Conservation (phyloP, 306 rosid species). For the Castanopsis chinensis region DNA sequence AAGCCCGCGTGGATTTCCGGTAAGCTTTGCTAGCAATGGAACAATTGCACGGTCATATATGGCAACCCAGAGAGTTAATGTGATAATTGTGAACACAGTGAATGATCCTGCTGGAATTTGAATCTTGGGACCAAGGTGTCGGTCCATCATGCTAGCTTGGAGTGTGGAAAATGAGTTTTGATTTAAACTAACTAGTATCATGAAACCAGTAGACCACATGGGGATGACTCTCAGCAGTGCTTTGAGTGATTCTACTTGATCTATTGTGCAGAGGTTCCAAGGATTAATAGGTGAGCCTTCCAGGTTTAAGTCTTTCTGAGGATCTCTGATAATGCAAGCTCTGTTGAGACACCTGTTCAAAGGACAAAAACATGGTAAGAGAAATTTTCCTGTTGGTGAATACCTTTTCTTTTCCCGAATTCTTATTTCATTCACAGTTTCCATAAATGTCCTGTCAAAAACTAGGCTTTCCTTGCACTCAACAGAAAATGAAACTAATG, state of each 20-base stretch:
- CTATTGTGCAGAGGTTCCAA: constrained; percentile 8
- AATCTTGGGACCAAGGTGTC: constrained; percentile 26
- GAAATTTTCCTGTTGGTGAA: not conserved
- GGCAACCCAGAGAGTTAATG: constrained; percentile 28
- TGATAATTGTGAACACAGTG: constrained; percentile 23
- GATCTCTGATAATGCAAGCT: constrained; percentile 2
- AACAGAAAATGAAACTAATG: not conserved
- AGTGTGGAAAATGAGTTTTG: not conserved
- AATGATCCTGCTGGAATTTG: constrained; percentile 50
- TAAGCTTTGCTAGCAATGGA: constrained; percentile 32
- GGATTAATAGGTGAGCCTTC: constrained; percentile 9
- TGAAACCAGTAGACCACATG: constrained; percentile 50
- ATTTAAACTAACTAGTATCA: not conserved
- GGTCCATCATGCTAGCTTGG: constrained; percentile 27
- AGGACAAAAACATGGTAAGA: constrained; percentile 1
- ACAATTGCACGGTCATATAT: constrained; percentile 19
- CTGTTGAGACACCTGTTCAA: constrained; percentile 14
- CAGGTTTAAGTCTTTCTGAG: not conserved
- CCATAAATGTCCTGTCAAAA: no score
- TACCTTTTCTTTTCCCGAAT: not conserved
- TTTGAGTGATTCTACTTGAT: constrained; percentile 43
- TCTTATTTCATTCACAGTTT: no score
- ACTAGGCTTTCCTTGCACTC: not conserved
- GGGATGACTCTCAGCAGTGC: constrained; percentile 38
- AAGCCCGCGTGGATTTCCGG: not conserved